These are phyloP conservation scores for Curvularia verruculosa DNA, from an alignment of 2,329 filamentous ascomycete genomes.

Conservation along the genomic window DNA sequence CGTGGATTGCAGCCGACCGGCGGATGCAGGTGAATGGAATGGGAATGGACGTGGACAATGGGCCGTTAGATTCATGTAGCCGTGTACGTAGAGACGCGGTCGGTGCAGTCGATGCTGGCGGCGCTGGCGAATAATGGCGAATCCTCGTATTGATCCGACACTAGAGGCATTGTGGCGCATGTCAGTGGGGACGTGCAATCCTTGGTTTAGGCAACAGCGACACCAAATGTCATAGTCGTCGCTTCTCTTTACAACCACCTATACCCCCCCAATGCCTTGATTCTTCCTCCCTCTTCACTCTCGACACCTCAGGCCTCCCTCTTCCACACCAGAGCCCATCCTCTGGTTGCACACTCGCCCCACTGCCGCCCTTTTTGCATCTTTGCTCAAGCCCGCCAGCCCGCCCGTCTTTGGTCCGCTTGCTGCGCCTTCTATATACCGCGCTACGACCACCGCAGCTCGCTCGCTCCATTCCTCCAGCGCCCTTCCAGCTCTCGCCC, in stretches of 20 bases:
- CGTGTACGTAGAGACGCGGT: too few species aligned
- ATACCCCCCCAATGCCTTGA: conserved; percentile 25
- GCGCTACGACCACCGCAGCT: conserved; percentile 19
- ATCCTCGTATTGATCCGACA: conserved; percentile 25
- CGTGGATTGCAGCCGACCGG: background rate
- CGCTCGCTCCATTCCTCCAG: conserved; percentile 28
- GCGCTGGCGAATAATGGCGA: conserved; percentile 28
- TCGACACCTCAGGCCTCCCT: conserved; percentile 39
- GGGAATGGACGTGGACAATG: too few species aligned
- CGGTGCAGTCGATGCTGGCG: too few species aligned
- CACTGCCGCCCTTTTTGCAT: conserved; percentile 34
- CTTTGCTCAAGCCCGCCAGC: conserved; percentile 34
- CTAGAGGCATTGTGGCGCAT: conserved; percentile 11
- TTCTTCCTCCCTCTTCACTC: conserved; percentile 22
- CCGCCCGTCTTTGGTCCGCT: conserved; percentile 37
- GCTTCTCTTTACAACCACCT: conserved; percentile 26
- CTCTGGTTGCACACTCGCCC: conserved; percentile 26
- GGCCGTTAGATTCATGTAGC: too few species aligned
- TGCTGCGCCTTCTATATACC: conserved; percentile 47
- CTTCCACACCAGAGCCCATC: conserved; percentile 12
- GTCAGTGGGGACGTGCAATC: conserved; percentile 18
- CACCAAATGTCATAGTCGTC: conserved; percentile 17
- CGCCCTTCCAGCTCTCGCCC: conserved; percentile 37
- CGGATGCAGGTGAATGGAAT: background rate
- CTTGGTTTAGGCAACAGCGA: conserved; percentile 16